Evolutionary conservation across 1,284 basidiomycete species (phyloP).

Genomic region (Sporisorium graminicola): DNA sequence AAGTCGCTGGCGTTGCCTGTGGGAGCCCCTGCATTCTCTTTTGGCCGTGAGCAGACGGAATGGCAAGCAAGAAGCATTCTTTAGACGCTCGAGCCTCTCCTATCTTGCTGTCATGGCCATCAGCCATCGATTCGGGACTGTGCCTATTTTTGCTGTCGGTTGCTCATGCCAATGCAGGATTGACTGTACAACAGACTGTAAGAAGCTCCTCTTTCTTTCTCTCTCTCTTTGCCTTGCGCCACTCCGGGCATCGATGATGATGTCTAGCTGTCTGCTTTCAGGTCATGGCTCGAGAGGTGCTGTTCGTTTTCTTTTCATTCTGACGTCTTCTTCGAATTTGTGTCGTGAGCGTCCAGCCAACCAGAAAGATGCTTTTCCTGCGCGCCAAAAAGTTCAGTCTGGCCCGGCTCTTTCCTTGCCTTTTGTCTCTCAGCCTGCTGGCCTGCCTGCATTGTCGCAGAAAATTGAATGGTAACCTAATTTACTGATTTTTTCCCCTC

Average conservation of each 20-base stretch:
- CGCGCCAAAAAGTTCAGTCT: not conserved
- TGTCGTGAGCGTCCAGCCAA: constrained; percentile 1
- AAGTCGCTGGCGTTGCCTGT: too few species aligned
- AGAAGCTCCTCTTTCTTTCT: not conserved
- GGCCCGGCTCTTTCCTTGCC: not conserved
- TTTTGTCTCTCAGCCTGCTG: not conserved
- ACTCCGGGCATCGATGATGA: not conserved
- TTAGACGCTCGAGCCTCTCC: constrained; percentile 1
- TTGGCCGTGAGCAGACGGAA: not conserved
- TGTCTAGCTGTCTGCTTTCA: not conserved
- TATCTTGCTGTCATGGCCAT: not conserved
- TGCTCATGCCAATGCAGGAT: not conserved
- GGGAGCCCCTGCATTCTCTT: constrained; percentile 1
- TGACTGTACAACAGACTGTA: not conserved
- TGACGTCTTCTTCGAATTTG: constrained; percentile 9
- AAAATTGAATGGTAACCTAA: not conserved
- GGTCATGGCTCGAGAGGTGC: too few species aligned
- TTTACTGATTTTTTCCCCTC: not conserved
- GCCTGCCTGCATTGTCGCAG: too few species aligned
- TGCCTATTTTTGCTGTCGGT: not conserved
- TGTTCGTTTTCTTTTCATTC: not conserved
- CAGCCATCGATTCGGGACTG: not conserved
- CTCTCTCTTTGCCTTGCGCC: too few species aligned
- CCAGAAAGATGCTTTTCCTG: constrained; percentile 3
- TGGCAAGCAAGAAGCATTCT: not conserved